Conservation (phyloP, 106 monocot species). For the Allium fistulosum region DNA sequence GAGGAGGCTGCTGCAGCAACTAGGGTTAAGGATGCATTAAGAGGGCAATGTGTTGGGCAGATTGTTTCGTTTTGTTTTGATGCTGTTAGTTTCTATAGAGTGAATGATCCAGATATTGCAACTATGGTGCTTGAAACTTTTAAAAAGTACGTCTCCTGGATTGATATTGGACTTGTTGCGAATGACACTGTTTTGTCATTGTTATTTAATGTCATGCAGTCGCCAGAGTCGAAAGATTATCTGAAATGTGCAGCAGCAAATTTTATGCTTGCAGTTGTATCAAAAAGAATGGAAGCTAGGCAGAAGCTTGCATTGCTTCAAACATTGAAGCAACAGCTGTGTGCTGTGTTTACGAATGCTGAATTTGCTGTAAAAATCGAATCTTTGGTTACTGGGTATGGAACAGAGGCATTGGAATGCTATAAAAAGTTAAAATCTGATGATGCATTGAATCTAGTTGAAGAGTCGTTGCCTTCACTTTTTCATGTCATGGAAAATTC, state of each 20-base stretch:
- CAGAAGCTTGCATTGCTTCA: slow-evolving; percentile 47
- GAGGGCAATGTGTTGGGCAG: slow-evolving; percentile 74
- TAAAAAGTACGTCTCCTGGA: slow-evolving; percentile 70
- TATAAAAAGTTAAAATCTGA: slow-evolving; percentile 35
- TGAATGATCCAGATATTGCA: slow-evolving; percentile 41
- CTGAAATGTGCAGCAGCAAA: slow-evolving; percentile 48
- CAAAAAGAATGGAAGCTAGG: slow-evolving; percentile 68
- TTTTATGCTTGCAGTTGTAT: slow-evolving; percentile 56
- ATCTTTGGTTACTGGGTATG: slow-evolving; percentile 61
- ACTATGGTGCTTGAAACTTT: slow-evolving; percentile 53
- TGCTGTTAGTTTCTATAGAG: slow-evolving; percentile 26
- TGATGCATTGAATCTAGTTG: slow-evolving; percentile 45
- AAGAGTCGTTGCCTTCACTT: slow-evolving; percentile 57
- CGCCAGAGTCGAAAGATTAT: slow-evolving; percentile 14
- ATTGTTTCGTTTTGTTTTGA: slow-evolving; percentile 68
- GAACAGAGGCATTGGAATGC: slow-evolving; percentile 70
- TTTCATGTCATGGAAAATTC: slow-evolving; percentile 65
- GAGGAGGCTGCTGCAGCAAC: slow-evolving; percentile 41
- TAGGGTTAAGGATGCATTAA: slow-evolving; percentile 84
- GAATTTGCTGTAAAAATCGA: slow-evolving; percentile 37
- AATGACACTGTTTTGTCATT: slow-evolving; percentile 67
- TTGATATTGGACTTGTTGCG: slow-evolving; percentile 70
- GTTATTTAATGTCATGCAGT: slow-evolving; percentile 53
- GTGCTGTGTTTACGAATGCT: slow-evolving; percentile 28
- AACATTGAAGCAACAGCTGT: slow-evolving; percentile 16